Evolutionary conservation across 140 eudicot genomes (phyloP), one percentile per base, ranked within the genome.

Genomic region (Flaveria floridana): DNA sequence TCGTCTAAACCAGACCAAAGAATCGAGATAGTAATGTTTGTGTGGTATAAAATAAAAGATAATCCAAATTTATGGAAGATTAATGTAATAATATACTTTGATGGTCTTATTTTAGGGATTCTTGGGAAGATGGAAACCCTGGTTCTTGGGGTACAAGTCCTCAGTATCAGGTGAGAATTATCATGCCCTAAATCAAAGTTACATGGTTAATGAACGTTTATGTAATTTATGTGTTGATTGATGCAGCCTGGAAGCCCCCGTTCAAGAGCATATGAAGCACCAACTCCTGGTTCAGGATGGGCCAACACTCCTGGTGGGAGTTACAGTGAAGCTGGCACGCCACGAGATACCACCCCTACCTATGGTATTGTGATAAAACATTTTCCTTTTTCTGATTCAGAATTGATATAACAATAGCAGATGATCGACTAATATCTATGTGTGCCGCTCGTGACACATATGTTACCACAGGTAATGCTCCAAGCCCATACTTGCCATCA

Each of bases 221-320:
- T 41, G 42, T 37, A 41, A 16, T 19, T 66, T 16, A 0, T 64
- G 18, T 66, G 71, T 66, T 66, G 13, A 5, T 8, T 50, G 46
- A 39, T 77, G 68, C 89, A 94, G 99, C 97, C 96, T 2, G 91
- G 96, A 81, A 95, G 97, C 71, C 97, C 99, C 68, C 95, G 88
- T 64, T 88, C 96, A 72, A 89, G 89, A 75, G 81, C 99, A 30
- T 91, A 95, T 83, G 99, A 95, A 76, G 99, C 97, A 25, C 97
- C 99, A 14, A 91, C 97, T 77, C 99, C 97, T 64, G 96, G 99
- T 83, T 86, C 95, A 77, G 97, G 97, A 63, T 91, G 97, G 97
- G 83, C 96, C 52, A 82, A 70, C 74, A 87, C 96, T 58, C 93
- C 96, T 52, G 81, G 95, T 80, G 87, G 91, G 78, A 90, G 82